Evolutionary conservation across 176 grass and related monocot species (phyloP).

Genomic region (Oryza meyeriana): DNA sequence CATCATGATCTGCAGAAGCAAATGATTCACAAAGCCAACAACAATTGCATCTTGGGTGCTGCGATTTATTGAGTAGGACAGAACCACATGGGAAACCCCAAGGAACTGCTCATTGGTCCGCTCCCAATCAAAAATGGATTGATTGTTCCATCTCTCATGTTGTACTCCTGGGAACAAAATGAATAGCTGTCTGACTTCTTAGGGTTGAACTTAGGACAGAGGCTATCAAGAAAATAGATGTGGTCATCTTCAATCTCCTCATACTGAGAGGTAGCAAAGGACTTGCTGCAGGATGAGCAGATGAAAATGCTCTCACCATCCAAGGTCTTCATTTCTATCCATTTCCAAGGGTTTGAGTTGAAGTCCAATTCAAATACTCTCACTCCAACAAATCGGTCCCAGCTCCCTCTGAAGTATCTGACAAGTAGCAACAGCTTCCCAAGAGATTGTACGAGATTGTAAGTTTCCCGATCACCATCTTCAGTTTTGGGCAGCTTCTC

Average conservation of each 20-base stretch:
- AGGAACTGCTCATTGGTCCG: neutral
- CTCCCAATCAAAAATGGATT: neutral
- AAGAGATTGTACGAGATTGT: constrained; percentile 12
- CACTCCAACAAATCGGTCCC: constrained; percentile 3
- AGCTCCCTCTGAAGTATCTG: neutral
- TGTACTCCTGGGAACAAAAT: constrained; percentile 6
- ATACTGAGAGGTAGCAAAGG: neutral
- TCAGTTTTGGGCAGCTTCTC: neutral
- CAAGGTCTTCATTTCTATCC: constrained; percentile 4
- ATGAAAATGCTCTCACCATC: neutral
- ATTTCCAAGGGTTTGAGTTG: constrained; percentile 11
- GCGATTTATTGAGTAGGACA: neutral
- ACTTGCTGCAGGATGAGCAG: constrained; percentile 4
- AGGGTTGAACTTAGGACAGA: neutral
- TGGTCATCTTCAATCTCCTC: neutral
- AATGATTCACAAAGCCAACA: neutral
- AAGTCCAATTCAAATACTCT: neutral
- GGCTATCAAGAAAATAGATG: constrained; percentile 19
- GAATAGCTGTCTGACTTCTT: neutral
- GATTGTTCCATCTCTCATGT: constrained; percentile 12
- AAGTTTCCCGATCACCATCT: neutral
- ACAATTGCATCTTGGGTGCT: neutral
- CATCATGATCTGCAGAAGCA: neutral
- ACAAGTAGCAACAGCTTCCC: constrained; percentile 14
- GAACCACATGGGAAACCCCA: constrained; percentile 4